These are phyloP conservation scores for Phytophthora pluvialis DNA, from an alignment of 352 stramenopile genomes.

Conservation along the genomic window DNA sequence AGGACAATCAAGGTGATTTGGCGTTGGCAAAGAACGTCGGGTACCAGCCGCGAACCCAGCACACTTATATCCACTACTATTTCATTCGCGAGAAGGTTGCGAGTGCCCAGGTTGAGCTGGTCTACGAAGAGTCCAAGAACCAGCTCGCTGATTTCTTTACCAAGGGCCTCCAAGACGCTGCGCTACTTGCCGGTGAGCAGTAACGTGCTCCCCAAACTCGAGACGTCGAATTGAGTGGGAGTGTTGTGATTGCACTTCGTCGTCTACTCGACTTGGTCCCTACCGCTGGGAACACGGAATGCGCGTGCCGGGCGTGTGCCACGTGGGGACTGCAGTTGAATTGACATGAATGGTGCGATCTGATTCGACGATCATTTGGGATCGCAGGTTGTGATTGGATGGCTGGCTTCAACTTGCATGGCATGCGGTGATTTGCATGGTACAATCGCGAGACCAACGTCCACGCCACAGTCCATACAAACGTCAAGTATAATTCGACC, in stretches of 20 bases:
- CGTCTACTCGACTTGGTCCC: neutral
- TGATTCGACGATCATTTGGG: too few species aligned
- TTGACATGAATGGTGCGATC: too few species aligned
- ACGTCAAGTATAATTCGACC: too few species aligned
- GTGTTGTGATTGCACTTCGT: neutral
- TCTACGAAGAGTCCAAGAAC: conserved; percentile 32
- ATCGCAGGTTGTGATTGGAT: too few species aligned
- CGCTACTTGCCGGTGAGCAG: conserved; percentile 10
- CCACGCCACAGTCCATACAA: too few species aligned
- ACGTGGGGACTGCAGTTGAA: too few species aligned
- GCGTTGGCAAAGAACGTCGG: conserved; percentile 33
- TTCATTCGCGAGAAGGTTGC: conserved; percentile 29
- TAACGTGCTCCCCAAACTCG: neutral
- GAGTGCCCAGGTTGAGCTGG: conserved; percentile 14
- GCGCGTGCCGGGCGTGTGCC: neutral
- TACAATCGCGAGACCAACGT: too few species aligned
- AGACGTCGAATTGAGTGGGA: conserved; percentile 1
- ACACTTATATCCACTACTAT: conserved; percentile 35
- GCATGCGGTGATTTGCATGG: too few species aligned
- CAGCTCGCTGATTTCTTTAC: conserved; percentile 30
- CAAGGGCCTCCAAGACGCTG: conserved; percentile 27
- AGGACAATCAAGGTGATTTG: conserved; percentile 35
- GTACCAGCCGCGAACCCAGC: conserved; percentile 28
- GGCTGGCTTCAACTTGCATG: too few species aligned
- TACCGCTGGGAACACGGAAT: neutral